Percentiles rank a stretch among this genome's conserved stretches.
Evolutionary conservation across 495 filamentous ascomycete species (phyloP).

Genomic region (Trichoderma reesei): DNA sequence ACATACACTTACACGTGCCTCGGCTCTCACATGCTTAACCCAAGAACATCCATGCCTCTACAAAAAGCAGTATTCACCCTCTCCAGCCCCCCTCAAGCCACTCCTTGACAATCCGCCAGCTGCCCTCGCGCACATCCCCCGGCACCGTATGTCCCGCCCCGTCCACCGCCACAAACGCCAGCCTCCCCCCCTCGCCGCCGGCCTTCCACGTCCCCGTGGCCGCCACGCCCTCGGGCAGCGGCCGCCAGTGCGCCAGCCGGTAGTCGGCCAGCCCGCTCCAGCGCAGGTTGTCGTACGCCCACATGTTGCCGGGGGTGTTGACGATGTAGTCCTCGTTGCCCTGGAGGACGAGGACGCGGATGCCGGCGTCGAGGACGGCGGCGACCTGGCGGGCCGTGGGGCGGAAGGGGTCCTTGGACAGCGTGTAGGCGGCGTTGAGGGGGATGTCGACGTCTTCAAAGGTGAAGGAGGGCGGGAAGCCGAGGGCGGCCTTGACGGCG

Average conservation of each 20-base stretch:
- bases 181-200: conserved; percentile 13
- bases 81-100: background rate
- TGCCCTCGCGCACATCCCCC: conserved; percentile 2
- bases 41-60: no score
- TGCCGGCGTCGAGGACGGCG: conserved; percentile 9
- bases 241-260: background rate
- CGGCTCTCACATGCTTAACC: background rate
- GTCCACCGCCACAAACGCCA: conserved; percentile 19
- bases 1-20: background rate
- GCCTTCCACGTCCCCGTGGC: conserved; percentile 13
- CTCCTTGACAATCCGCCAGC: background rate
- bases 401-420: background rate
- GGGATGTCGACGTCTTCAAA: background rate
- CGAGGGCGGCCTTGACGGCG: background rate
- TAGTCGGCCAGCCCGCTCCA: conserved; percentile 4
- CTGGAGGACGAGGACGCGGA: conserved; percentile 7
- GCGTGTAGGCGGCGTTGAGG: background rate
- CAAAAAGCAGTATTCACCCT: background rate
- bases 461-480: background rate
- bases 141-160: conserved; percentile 25
- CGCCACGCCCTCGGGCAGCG: background rate
- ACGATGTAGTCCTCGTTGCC: conserved; percentile 12
- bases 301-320: conserved; percentile 10
- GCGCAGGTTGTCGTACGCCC: background rate
- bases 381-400: background rate